Percentiles rank a stretch among this genome's conserved stretches.
Conservation (phyloP, 495 filamentous ascomycete genomes). For the Aspergillus campestris region DNA sequence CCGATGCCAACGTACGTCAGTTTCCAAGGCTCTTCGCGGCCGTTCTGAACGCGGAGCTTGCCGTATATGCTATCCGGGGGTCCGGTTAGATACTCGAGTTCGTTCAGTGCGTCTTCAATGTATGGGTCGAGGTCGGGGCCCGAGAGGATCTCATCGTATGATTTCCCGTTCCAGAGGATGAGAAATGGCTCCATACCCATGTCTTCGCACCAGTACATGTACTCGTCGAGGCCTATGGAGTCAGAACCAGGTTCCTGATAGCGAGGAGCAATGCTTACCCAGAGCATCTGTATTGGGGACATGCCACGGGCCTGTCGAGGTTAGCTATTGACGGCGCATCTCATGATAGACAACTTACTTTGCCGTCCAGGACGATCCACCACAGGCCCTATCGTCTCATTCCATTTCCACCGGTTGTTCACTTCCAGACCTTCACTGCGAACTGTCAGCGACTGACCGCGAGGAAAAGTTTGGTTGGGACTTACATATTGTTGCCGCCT, state of each 20-base stretch:
- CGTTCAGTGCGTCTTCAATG: constrained; percentile 51
- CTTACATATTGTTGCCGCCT: constrained; percentile 54
- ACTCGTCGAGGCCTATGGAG: constrained; percentile 38
- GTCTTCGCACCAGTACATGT: constrained; percentile 59
- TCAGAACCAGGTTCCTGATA: background rate
- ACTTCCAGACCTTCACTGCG: constrained; percentile 22
- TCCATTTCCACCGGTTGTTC: constrained; percentile 55
- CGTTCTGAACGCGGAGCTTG: constrained; percentile 32
- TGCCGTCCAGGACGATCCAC: constrained; percentile 53
- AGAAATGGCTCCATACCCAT: constrained; percentile 49
- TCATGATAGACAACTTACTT: constrained; percentile 1
- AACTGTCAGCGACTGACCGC: background rate
- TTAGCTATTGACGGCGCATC: background rate
- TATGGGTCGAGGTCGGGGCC: constrained; percentile 27
- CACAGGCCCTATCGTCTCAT: constrained; percentile 56
- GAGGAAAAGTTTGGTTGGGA: background rate
- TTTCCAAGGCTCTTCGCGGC: constrained; percentile 35
- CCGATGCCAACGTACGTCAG: constrained; percentile 46
- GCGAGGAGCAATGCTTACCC: constrained; percentile 18
- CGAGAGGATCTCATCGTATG: constrained; percentile 39
- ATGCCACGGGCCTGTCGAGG: constrained; percentile 44
- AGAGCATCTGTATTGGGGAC: constrained; percentile 56
- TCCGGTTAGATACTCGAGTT: constrained; percentile 46
- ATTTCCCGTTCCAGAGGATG: constrained; percentile 54
- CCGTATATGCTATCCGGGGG: constrained; percentile 27